These are phyloP conservation scores for Sugiyamaella sp. DNA, from an alignment of 1,139 yeast species.

Conservation along the genomic window DNA sequence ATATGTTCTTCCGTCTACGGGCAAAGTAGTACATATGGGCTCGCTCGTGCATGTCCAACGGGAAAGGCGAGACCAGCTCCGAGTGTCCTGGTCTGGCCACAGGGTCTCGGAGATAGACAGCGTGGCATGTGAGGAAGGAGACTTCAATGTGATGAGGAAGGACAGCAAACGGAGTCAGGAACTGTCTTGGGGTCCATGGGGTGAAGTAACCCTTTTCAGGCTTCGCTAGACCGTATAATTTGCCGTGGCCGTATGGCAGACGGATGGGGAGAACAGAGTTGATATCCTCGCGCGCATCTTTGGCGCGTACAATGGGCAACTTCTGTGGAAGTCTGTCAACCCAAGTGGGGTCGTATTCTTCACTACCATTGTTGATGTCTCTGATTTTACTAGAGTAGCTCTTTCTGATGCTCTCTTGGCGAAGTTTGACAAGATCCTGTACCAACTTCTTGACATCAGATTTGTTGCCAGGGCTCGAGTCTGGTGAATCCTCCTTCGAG, in stretches of 20 bases:
- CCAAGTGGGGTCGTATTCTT: conserved; percentile 61
- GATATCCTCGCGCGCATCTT: conserved; percentile 60
- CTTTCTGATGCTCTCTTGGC: conserved; percentile 54
- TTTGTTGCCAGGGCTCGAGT: conserved; percentile 28
- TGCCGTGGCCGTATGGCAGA: conserved; percentile 49
- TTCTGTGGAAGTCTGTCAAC: conserved; percentile 52
- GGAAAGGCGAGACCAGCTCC: conserved; percentile 91
- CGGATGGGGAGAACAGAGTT: conserved; percentile 37
- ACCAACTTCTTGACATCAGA: conserved; percentile 57
- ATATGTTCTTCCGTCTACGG: conserved; percentile 45
- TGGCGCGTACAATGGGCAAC: conserved; percentile 56
- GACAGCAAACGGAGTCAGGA: conserved; percentile 88
- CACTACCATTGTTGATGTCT: conserved; percentile 30
- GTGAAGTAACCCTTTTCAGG: conserved; percentile 84
- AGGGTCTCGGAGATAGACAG: conserved; percentile 93
- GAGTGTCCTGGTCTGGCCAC: conserved; percentile 97
- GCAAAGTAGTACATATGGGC: conserved; percentile 94
- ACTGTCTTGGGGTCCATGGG: conserved; percentile 96
- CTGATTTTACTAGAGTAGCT: conserved; percentile 35
- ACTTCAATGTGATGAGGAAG: conserved; percentile 91
- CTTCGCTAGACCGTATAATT: conserved; percentile 75
- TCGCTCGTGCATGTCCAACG: conserved; percentile 82
- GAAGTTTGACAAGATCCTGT: conserved; percentile 55
- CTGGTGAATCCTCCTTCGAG: conserved; percentile 23
- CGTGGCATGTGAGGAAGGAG: conserved; percentile 90